Base-by-base conservation (phyloP, 441 rosid species). In the Populus tomentosa region DNA sequence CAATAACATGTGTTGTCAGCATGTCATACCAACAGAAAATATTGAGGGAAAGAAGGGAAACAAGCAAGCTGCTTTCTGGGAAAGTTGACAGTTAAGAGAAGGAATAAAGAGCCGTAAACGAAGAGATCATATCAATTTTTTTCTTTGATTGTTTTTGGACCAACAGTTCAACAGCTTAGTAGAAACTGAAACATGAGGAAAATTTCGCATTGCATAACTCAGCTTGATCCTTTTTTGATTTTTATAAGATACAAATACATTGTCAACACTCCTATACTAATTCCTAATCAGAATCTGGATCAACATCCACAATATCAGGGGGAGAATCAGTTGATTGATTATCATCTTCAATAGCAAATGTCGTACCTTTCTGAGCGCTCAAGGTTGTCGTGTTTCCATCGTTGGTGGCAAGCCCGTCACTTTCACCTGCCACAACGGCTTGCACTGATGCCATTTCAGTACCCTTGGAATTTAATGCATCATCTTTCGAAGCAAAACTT, bases 231-330 rank as follows among this genome's bases (percentile, higher is more conserved):
- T 28, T 62, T 33, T 16, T n/a, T 13, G 10, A 26, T 65, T 32
- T 40, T 10, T 28, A 53, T 56, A 67, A 67, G n/a, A 32, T 53
- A 67, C 24, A 53, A 5, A 33, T 23, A 16, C 73, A 53, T 56
- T 30, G 67, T 40, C 40, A 40, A 9, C 24, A 24, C 42, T 71
- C 26, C 28, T 18, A 26, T 7, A 46, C 71, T 28, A 75, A 70
- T 11, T 72, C 79, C 69, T 81, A 82, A 69, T 83, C 88, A 33
- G 89, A 79, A 80, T 87, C 89, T 24, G 84, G 83, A 70, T 85
- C 88, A 5, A 71, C 87, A 38, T 85, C 85, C 32, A 87, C 84
- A 33, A 86, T 85, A 26, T 71, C 84, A 7, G 89, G 90, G 63
- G 83, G 56, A 0, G 87, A 79, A 59, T 78, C 89, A 23, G 72